Percentiles rank a stretch among this genome's conserved stretches.
Conservation (phyloP, 139 green algal species). For the Chlamydomonas urium region DNA sequence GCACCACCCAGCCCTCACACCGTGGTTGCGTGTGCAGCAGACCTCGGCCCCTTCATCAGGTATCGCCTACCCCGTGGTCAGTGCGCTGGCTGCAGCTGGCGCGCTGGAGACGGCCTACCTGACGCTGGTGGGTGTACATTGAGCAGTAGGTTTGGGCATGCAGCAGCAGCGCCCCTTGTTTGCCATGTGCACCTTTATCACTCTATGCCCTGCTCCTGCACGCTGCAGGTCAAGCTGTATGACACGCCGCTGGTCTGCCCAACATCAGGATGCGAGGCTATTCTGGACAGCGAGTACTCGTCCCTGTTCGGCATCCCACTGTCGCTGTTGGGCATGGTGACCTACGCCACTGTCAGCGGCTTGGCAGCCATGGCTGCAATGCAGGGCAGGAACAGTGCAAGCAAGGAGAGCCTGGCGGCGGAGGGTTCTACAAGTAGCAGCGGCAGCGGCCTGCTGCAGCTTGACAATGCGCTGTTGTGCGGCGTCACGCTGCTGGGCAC, state of each 20-base stretch:
- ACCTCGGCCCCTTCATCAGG: too few relatives aligned
- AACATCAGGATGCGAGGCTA: slow-evolving; percentile 58
- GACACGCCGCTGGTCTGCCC: slow-evolving; percentile 57
- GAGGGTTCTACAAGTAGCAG: too few relatives aligned
- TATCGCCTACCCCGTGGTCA: slow-evolving; percentile 26
- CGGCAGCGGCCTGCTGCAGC: too few relatives aligned
- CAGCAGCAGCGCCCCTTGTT: slow-evolving; percentile 1
- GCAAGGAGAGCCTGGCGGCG: too few relatives aligned
- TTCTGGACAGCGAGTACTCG: slow-evolving; percentile 70
- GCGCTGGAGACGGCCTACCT: slow-evolving; percentile 78
- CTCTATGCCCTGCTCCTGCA: background rate
- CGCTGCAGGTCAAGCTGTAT: slow-evolving; percentile 61
- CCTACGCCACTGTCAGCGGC: slow-evolving; percentile 57
- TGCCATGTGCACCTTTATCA: background rate
- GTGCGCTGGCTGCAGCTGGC: slow-evolving; percentile 46
- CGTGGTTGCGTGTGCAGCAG: too few relatives aligned
- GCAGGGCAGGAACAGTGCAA: too few relatives aligned
- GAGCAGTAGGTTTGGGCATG: background rate
- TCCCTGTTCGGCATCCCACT: slow-evolving; percentile 72
- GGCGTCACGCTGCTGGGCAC: slow-evolving; percentile 55
- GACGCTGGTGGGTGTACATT: slow-evolving; percentile 34
- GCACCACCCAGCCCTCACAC: too few relatives aligned
- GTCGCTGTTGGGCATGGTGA: slow-evolving; percentile 52
- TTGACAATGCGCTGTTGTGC: slow-evolving; percentile 30
- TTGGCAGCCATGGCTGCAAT: slow-evolving; percentile 31